Conservation (phyloP, 345 rosid genomes). For the Moricandia arvensis region DNA sequence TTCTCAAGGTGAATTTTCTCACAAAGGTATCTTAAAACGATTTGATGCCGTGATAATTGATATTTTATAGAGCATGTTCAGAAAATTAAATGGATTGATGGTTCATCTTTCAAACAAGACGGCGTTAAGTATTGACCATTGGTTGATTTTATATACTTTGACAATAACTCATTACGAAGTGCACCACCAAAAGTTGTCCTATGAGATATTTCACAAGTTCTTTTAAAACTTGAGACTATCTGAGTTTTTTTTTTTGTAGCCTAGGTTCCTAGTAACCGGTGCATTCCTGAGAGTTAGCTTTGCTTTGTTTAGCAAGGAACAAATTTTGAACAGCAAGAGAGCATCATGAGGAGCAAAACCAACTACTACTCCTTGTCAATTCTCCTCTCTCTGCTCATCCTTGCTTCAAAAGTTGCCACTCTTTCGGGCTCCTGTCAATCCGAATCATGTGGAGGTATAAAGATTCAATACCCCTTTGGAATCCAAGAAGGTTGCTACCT, state of each 20-base stretch:
- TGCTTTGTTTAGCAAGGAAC: not conserved
- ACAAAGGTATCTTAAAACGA: not conserved
- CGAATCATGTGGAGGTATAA: conserved; percentile 36
- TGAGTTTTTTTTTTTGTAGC: not conserved
- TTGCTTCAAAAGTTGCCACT: not conserved
- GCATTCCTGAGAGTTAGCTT: not conserved
- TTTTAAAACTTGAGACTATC: not conserved
- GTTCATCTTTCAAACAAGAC: not conserved
- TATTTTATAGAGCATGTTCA: not conserved
- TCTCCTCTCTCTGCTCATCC: not conserved
- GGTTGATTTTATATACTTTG: not conserved
- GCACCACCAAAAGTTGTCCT: not conserved
- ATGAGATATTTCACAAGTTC: not conserved
- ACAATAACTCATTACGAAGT: not conserved
- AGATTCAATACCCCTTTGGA: conserved; percentile 49
- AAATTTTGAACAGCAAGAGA: not conserved
- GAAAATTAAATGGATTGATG: not conserved
- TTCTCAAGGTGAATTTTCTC: not conserved
- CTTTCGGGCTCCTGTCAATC: conserved; percentile 11
- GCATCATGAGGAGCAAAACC: not conserved
- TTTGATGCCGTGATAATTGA: not conserved
- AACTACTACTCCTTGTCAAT: not conserved
- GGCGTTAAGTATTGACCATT: not conserved
- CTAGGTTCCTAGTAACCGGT: not conserved
- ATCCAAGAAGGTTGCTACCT: conserved; percentile 21